Evolutionary conservation across 2,329 filamentous ascomycete genomes (phyloP), one percentile per base, ranked within the genome.

Genomic region (Sporothrix protearum): DNA sequence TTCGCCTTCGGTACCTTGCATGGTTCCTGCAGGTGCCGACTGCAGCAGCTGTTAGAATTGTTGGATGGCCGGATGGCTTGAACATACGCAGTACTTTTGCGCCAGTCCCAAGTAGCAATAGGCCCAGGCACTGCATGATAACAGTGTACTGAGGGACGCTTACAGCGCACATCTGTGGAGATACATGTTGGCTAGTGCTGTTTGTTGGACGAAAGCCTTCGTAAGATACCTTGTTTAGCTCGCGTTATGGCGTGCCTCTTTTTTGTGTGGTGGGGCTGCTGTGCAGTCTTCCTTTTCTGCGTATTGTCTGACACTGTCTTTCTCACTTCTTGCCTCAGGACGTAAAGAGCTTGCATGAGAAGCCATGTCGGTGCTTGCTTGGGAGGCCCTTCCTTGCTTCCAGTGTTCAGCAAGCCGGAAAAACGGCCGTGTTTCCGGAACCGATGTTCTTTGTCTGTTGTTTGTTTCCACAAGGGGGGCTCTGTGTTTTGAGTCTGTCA

Each of bases 1-100:
- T 57, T 42, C 51, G 42, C 22, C 39, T 30, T 33, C 47, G 28
- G 70, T 72, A 69, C 72, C 72, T 73, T 73, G 70, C 70, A 71
- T 71, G 53, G 71, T 71, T 71, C 69, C 70, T 73, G 72, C 70
- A 71, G 67, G 25, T 55, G 7, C 28, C 53, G 57, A 49, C 53
- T 36, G 14, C 51, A 47, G 22, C 19, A 14, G 36, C 19, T 64
- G 36, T 36, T 9, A 28, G 28, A 36, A n/a, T 53, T 28, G 22
- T 14, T 51, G 1, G 19, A 51, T 51, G 45, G 45, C 45, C 10
- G 12, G 28, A 59, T 36, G 55, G 63, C 39, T 30, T 47, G 63
- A 42, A 66, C 39, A 45, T 64, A 22, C n/a, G n/a, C n/a, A n/a
- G n/a, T n/a, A n/a, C 12, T 45, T 64, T 42, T 42, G 57, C 57